Evolutionary conservation across 306 rosid species (phyloP).

Genomic region (Gastrolobium bilobum): DNA sequence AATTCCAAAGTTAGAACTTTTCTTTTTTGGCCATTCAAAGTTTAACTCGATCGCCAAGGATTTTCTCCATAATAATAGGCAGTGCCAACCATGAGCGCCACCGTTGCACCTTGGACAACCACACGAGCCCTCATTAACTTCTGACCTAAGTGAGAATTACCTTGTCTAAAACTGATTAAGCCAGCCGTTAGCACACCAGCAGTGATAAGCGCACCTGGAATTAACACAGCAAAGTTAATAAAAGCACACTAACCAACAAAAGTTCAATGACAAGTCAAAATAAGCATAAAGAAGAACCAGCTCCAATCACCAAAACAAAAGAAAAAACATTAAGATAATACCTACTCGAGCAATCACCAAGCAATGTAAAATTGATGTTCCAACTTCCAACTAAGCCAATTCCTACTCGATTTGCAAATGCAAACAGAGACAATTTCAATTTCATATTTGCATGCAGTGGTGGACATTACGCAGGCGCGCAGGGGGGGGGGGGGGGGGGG

Average conservation of each 20-base stretch:
- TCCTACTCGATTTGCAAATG: constrained; percentile 23
- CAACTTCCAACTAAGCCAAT: constrained; percentile 9
- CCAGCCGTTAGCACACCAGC: constrained; percentile 94
- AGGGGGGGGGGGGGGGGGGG: no score
- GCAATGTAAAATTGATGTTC: constrained; percentile 22
- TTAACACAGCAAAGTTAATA: constrained; percentile 36
- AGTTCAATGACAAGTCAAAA: neutral
- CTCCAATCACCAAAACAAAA: constrained; percentile 17
- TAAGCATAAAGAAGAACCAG: constrained; percentile 5
- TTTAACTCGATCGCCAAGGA: constrained; percentile 72
- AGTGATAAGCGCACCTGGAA: constrained; percentile 81
- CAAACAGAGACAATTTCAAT: neutral
- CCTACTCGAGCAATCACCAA: no score
- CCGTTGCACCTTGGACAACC: constrained; percentile 89
- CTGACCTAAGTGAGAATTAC: constrained; percentile 91
- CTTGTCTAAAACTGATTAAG: constrained; percentile 82
- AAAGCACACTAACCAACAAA: constrained; percentile 13
- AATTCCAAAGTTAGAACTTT: constrained; percentile 8
- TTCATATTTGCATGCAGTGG: constrained; percentile 14
- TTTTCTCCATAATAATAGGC: constrained; percentile 86
- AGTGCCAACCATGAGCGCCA: constrained; percentile 91
- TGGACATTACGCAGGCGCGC: no score
- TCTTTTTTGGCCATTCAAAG: neutral
- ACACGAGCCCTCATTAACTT: constrained; percentile 95
- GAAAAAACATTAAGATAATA: neutral